phyloP scores from a whole-genome alignment of 208 protist genomes.

The Leishmania tarentolae region DNA sequence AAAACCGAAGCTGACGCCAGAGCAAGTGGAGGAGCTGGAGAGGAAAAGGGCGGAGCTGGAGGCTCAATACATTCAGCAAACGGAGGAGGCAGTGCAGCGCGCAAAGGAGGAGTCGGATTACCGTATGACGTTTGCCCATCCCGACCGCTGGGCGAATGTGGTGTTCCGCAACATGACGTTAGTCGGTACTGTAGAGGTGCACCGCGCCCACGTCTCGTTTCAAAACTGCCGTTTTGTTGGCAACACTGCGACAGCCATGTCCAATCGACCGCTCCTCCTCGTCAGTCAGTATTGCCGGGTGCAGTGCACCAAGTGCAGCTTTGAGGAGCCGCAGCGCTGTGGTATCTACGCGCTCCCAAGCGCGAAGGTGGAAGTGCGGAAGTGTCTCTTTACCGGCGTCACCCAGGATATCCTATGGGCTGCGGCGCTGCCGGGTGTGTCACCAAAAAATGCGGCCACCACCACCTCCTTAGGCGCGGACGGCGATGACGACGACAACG shows the following conservation, averaged over 20 bases:
- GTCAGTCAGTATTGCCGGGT: constrained; percentile 84
- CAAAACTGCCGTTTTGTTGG: constrained; percentile 78
- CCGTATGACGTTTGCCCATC: constrained; percentile 87
- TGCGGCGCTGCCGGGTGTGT: constrained; percentile 7
- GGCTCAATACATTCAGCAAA: constrained; percentile 59
- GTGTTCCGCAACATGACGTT: constrained; percentile 79
- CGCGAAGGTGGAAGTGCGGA: constrained; percentile 47
- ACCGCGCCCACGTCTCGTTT: constrained; percentile 79
- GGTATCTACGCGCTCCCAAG: constrained; percentile 75
- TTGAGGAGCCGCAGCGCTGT: constrained; percentile 55
- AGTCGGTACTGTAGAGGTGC: constrained; percentile 64
- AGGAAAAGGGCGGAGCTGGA: constrained; percentile 58
- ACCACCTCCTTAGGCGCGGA: constrained; percentile 3
- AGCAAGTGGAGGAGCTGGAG: constrained; percentile 73
- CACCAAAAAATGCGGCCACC: constrained; percentile 3
- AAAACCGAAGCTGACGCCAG: constrained; percentile 57
- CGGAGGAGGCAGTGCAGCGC: constrained; percentile 57
- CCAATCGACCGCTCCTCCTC: constrained; percentile 55
- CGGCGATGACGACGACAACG: constrained; percentile 10
- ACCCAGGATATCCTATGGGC: constrained; percentile 19
- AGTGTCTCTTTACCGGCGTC: constrained; percentile 80
- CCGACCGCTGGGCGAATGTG: constrained; percentile 72
- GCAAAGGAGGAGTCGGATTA: constrained; percentile 73
- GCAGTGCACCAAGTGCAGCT: constrained; percentile 73
- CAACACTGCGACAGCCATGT: neutral